Base-by-base conservation (phyloP, 2,329 filamentous ascomycete genomes). In the Gaeumannomyces sp. region DNA sequence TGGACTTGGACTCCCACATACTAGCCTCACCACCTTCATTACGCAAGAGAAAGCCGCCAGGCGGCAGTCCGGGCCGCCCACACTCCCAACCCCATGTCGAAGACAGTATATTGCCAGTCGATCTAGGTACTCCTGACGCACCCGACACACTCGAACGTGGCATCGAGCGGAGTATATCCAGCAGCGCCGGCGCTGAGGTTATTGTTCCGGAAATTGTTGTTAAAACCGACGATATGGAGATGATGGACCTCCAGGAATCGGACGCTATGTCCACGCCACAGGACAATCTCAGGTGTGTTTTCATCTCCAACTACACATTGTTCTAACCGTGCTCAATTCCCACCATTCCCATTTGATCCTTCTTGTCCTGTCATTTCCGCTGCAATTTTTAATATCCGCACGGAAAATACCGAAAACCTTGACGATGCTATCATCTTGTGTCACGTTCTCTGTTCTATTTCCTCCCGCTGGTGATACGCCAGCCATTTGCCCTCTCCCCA, bases 151-250 rank as follows among this genome's bases (percentile, higher is more conserved):
- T 10, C n/a, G 60, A 22, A n/a, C 16, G 38, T 38, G 11, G 16
- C 60, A n/a, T 14, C 60, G 60, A 29, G 60, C 45, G 60, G 28
- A 29, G 38, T 14, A 11, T 53, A 56, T 62, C 60, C 8, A n/a
- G 22, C 8, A n/a, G 45, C 25, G 60, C 58, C 61, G 62, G 57
- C 38, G 60, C 64, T 16, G 72, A 73, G 60, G 75, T 79, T 53
- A 75, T 76, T 45, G 76, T 74, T 4, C 73, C 76, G 4, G 79
- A 79, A 66, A 81, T 81, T 31, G 70, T 80, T 5, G 80, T 81
- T 25, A 79, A 78, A 74, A 79, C 78, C 35, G 78, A 76, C 64
- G 72, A 76, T 19, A 78, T 79, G 73, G 74, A 78, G 27, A 65
- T 67, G 28, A 76, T 77, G 73, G 73, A 75, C 31, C 66, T 72